Conservation (phyloP, 2,329 filamentous ascomycete genomes). For the Aspergillus pseudonomiae region DNA sequence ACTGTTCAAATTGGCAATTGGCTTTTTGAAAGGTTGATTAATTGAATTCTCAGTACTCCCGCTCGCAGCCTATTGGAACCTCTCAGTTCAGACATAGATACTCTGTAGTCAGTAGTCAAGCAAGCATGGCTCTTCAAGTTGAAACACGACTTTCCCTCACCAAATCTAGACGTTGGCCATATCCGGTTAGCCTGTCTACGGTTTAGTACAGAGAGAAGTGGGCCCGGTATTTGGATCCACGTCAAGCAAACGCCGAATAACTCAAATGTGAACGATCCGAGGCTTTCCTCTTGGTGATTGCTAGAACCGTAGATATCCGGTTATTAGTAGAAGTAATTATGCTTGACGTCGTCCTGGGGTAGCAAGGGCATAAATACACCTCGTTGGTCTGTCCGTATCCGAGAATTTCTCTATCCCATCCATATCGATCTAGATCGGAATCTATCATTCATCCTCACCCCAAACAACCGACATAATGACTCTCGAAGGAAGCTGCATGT, state of each 20-base stretch:
- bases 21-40: too few relatives aligned
- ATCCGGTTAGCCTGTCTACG: not conserved
- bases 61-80: too few relatives aligned
- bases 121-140: too few relatives aligned
- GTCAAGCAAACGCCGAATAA: not conserved
- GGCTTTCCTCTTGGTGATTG: not conserved
- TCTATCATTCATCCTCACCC: not conserved
- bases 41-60: too few relatives aligned
- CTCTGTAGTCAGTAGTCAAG: too few relatives aligned
- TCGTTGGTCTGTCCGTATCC: too few relatives aligned
- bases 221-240: not conserved
- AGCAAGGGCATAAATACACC: not conserved
- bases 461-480: conserved; percentile 24
- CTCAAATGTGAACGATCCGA: not conserved
- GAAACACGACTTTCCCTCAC: too few relatives aligned
- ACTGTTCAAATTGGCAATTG: too few relatives aligned
- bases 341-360: not conserved
- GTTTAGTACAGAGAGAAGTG: not conserved
- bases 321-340: not conserved
- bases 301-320: not conserved
- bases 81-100: too few relatives aligned
- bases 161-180: not conserved
- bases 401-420: not conserved
- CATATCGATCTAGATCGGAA: not conserved
- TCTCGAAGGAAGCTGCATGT: conserved; percentile 38